phyloP scores from a whole-genome alignment of 805 yeast genomes.

The Kuraishia hungarica region DNA sequence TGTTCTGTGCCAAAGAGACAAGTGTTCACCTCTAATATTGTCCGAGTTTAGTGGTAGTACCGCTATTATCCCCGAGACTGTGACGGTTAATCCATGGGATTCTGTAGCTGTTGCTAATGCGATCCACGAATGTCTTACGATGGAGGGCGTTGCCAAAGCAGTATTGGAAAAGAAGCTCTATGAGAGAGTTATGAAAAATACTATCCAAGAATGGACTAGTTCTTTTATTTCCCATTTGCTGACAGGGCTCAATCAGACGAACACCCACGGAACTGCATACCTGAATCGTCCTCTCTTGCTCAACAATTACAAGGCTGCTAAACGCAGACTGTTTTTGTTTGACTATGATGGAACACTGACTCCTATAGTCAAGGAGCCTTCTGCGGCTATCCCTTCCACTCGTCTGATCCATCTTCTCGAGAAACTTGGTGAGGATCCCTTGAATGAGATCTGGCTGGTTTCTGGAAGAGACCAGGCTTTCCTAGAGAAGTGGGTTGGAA shows the following conservation, averaged over 20 bases:
- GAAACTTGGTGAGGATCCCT: constrained; percentile 61
- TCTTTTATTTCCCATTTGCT: constrained; percentile 33
- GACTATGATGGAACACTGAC: constrained; percentile 98
- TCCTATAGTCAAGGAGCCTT: constrained; percentile 93
- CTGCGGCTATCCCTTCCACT: constrained; percentile 94
- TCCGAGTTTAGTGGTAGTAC: constrained; percentile 94
- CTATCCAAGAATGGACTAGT: constrained; percentile 75
- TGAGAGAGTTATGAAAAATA: constrained; percentile 54
- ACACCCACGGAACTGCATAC: constrained; percentile 66
- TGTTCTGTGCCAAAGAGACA: constrained; percentile 75
- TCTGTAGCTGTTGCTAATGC: constrained; percentile 85
- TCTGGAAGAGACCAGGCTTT: constrained; percentile 93
- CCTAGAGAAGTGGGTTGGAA: constrained; percentile 82
- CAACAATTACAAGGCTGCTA: constrained; percentile 48
- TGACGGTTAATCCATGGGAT: constrained; percentile 95
- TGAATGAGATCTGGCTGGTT: constrained; percentile 88
- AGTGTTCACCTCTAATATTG: constrained; percentile 68
- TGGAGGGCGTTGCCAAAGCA: constrained; percentile 38
- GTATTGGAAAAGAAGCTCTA: constrained; percentile 47
- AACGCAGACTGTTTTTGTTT: constrained; percentile 73
- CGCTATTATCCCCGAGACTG: constrained; percentile 59
- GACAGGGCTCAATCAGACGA: constrained; percentile 13
- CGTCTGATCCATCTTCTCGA: constrained; percentile 53
- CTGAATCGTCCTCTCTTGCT: constrained; percentile 63
- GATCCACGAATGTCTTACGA: constrained; percentile 57